Base-by-base conservation (phyloP, 2,329 filamentous ascomycete genomes). In the Simplicillium aogashimaense region DNA sequence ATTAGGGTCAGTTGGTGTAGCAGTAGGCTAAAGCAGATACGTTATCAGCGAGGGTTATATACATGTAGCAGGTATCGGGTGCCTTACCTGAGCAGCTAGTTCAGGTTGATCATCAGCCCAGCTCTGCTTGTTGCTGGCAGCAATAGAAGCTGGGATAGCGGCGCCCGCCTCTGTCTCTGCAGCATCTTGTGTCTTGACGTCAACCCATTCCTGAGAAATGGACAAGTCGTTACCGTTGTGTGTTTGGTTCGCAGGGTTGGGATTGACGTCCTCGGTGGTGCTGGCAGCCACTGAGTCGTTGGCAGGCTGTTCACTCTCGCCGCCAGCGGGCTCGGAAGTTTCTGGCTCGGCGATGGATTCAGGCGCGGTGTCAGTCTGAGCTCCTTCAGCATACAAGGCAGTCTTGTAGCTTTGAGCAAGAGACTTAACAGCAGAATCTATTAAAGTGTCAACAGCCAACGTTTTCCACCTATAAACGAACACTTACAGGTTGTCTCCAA, bases 31-130 rank as follows among this genome's bases (percentile, higher is more conserved):
- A 2, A 12, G 33, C 16, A 36, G 28, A 33, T 14, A 9, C 11
- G 18, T n/a, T 30, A 7, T 8, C 7, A 32, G 30, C 30, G 5
- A n/a, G 11, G 4, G 15, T 32, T 13, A 17, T 30, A 33, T 10
- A 41, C 20, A 36, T 14, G 4, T 8, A 11, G 30, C 25, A 32
- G 15, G 14, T 35, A 36, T 17, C 7, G 16, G 34, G 43, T 29
- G 17, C 53, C 65, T 50, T 56, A 74, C 69, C 55, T 68, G 64
- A 25, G 59, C 49, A 30, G 58, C 58, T 41, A 58, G 60, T 44
- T 79, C 76, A 14, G 82, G 76, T 50, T 84, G 76, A 45, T 92
- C 85, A 53, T 94, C 87, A 18, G 86, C 86, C 86, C 86, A 94
- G 52, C 81, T 87, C 55, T 83, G 78, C 25, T 70, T 69, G 20